Percentiles rank a stretch among this genome's conserved stretches.
These are phyloP conservation scores for Holtermannia corniformis DNA, from an alignment of 768 basidiomycete genomes.

Conservation along the genomic window DNA sequence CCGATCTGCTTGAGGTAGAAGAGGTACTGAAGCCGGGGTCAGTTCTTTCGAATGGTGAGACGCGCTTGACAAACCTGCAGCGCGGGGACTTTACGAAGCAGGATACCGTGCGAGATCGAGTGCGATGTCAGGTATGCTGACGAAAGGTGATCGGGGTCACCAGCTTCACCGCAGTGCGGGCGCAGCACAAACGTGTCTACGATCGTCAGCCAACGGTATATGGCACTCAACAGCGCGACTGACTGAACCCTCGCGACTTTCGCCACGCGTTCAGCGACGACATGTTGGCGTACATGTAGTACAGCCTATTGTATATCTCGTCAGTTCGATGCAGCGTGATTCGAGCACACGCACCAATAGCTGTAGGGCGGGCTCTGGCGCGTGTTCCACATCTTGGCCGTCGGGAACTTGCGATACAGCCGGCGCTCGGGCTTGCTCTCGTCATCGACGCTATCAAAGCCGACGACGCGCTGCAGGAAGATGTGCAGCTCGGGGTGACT, in stretches of 20 bases:
- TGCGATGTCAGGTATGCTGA: conserved; percentile 94
- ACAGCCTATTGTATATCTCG: conserved; percentile 56
- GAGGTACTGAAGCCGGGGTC: conserved; percentile 57
- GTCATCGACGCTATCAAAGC: conserved; percentile 98
- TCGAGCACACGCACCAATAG: conserved; percentile 80
- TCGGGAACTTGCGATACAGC: conserved; percentile 87
- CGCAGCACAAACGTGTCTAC: conserved; percentile 92
- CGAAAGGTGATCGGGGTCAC: conserved; percentile 93
- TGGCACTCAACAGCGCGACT: conserved; percentile 31
- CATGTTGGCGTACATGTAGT: conserved; percentile 97
- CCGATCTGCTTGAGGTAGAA: conserved; percentile 98
- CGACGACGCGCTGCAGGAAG: conserved; percentile 87
- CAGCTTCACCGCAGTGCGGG: conserved; percentile 95
- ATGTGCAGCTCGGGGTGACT: conserved; percentile 89
- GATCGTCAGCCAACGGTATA: conserved; percentile 3
- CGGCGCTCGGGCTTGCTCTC: conserved; percentile 89
- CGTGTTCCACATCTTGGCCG: conserved; percentile 80
- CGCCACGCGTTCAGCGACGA: conserved; percentile 92
- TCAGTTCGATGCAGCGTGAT: conserved; percentile 37
- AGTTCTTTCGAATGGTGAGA: not conserved
- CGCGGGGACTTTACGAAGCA: conserved; percentile 93
- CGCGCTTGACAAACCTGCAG: conserved; percentile 43
- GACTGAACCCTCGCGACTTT: conserved; percentile 77
- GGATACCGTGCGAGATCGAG: conserved; percentile 98
- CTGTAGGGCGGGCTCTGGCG: conserved; percentile 85